Evolutionary conservation across 495 filamentous ascomycete species (phyloP), one percentile per base, ranked within the genome.

Genomic region (Melanomma pulvis-pyrius): DNA sequence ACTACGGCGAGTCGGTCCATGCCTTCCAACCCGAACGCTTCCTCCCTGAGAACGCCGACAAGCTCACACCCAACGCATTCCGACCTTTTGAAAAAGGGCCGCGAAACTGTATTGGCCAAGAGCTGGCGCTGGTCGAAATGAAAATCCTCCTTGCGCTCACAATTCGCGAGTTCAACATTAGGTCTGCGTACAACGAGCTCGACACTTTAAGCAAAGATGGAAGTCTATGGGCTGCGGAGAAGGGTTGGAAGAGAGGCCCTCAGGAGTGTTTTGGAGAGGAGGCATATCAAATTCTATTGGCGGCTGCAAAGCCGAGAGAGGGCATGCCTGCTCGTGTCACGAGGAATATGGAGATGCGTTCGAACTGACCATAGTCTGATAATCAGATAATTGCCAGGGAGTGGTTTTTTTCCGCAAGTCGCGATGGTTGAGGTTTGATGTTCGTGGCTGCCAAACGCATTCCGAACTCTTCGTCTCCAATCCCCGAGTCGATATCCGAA

Each of bases 91-190:
- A 65, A 22, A 65, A 70, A 24, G 76, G 76, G 1, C 68, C 68
- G 5, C 61, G 76, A 2, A 75, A 74, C 57, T 78, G 76, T 48
- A 74, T 78, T 28, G 76, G 76, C 12, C 76, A 78, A 64, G 73
- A 76, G 47, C 68, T 78, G 13, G 73, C 76, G 12, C 67, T 73
- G 12, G 29, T 77, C 26, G 74, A 78, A 58, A 55, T 70, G n/a
- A 76, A 74, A 47, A 61, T 78, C 41, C 64, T 75, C 12, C 56
- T 78, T 1, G 73, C 66, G 19, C 58, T 74, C 36, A 70, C 68
- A 1, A n/a, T 74, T 0, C 36, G 74, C 6, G 41, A 52, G 9
- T 76, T 72, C 34, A 73, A 76, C 34, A 52, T 76, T 28, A 50
- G 39, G 19, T 34, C 67, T 25, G 69, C 70, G 17, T 76, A 59